Conservation (phyloP, 2,329 filamentous ascomycete genomes). For the Endothia cerciana region DNA sequence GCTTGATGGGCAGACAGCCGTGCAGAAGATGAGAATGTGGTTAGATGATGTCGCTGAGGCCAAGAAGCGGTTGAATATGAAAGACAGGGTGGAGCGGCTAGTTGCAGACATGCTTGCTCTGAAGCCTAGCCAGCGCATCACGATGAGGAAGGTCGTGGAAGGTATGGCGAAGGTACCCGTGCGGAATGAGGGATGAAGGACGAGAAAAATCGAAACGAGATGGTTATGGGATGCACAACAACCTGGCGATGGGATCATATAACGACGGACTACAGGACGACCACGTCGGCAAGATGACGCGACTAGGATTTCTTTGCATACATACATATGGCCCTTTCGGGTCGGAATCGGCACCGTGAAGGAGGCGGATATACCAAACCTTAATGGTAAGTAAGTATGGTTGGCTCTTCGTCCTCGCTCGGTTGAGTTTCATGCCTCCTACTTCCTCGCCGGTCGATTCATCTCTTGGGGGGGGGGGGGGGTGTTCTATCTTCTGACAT, state of each 20-base stretch:
- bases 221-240: not conserved
- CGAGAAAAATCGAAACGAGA: not conserved
- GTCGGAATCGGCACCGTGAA: not conserved
- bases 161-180: slow-evolving; percentile 42
- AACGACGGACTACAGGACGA: not conserved
- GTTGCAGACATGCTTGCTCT: slow-evolving; percentile 59
- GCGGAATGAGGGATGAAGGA: slow-evolving; percentile 36
- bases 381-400: not conserved
- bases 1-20: slow-evolving; percentile 22
- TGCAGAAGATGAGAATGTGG: slow-evolving; percentile 59
- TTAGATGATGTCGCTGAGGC: slow-evolving; percentile 56
- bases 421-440: not conserved
- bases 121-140: slow-evolving; percentile 55
- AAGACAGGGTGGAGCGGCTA: slow-evolving; percentile 55
- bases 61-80: slow-evolving; percentile 48
- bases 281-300: not conserved
- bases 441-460: not conserved
- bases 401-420: not conserved
- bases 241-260: not conserved
- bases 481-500: not conserved
- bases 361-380: not conserved
- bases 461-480: not conserved
- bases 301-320: slow-evolving; percentile 12
- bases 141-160: slow-evolving; percentile 54
- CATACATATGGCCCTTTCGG: not conserved